Percentiles rank a stretch among this genome's conserved stretches.
These are phyloP conservation scores for Naematelia encephala DNA, from an alignment of 768 basidiomycete species.

Conservation along the genomic window DNA sequence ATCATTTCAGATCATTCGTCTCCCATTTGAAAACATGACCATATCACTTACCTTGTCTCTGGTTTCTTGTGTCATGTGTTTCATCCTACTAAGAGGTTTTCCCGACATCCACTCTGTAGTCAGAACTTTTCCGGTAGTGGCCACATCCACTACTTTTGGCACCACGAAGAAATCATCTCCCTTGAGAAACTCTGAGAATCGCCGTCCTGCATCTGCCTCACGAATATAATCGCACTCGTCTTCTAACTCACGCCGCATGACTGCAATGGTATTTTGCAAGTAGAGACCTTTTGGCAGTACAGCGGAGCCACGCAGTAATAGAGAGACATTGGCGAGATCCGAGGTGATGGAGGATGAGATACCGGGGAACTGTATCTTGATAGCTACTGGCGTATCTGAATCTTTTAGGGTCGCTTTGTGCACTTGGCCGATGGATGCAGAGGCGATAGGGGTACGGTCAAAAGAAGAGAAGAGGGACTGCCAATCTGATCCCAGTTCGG, in stretches of 20 bases:
- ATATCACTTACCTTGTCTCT: slow-evolving; percentile 64
- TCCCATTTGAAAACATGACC: not conserved
- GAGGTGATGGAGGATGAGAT: slow-evolving; percentile 80
- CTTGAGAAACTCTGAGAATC: slow-evolving; percentile 55
- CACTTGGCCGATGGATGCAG: slow-evolving; percentile 96
- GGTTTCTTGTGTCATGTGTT: slow-evolving; percentile 56
- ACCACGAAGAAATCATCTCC: slow-evolving; percentile 69
- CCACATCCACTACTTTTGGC: slow-evolving; percentile 75
- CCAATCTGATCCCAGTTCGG: slow-evolving; percentile 77
- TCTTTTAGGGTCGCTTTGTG: slow-evolving; percentile 68
- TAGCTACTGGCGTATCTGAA: slow-evolving; percentile 47
- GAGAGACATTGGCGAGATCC: slow-evolving; percentile 78
- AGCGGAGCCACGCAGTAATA: slow-evolving; percentile 73
- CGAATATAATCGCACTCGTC: slow-evolving; percentile 89
- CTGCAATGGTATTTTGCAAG: slow-evolving; percentile 79
- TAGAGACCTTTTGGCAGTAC: slow-evolving; percentile 85
- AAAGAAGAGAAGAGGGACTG: slow-evolving; percentile 66
- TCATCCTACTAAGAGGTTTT: slow-evolving; percentile 69
- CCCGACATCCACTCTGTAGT: slow-evolving; percentile 86
- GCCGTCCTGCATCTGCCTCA: slow-evolving; percentile 69
- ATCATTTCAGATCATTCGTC: not conserved
- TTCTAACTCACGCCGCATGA: slow-evolving; percentile 80
- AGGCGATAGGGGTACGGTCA: slow-evolving; percentile 82
- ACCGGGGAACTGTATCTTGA: slow-evolving; percentile 93
- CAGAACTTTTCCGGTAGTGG: slow-evolving; percentile 75